Evolutionary conservation across 768 basidiomycete genomes (phyloP), one percentile per base, ranked within the genome.

Genomic region (Pluteus cervinus): DNA sequence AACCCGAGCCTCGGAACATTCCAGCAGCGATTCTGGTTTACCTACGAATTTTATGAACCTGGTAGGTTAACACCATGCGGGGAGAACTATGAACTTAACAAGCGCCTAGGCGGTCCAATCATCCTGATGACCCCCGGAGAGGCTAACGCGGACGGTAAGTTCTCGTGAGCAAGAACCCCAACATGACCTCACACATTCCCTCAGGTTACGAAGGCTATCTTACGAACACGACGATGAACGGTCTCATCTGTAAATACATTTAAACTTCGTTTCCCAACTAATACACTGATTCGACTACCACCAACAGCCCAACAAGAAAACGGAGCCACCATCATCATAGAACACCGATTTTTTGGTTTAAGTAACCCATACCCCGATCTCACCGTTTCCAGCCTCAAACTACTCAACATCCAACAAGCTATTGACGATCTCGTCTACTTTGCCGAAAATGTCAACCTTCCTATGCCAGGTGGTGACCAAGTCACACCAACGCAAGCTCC

Each of bases 261-360:
- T 26, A 25, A 33, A 22, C 18, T 24, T 21, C 37, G 5, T 15
- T 8, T 6, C 23, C 30, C n/a, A n/a, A 12, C 15, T 12, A 37
- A 8, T 15, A 37, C 21, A 24, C 15, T 23, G n/a, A n/a, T 9
- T 8, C 24, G 22, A 20, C 44, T n/a, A 18, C 3, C 24, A 14
- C 24, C 6, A 9, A n/a, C 35, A 66, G 77, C 81, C 7, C 76
- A 81, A 50, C 75, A 79, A 52, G 65, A 81, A 40, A 72, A 72
- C 24, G 83, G 77, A 15, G 75, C 75, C 12, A 69, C 73, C 4
- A 62, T 86, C 44, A 60, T 85, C 20, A 43, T 85, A 17, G 83
- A 86, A 48, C 84, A 86, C 49, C 70, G 85, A 16, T 87, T 79
- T 65, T 86, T 77, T 44, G 84, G 84, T 10, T 57, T 72, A n/a